Evolutionary conservation across 2,329 filamentous ascomycete genomes (phyloP).

Genomic region (Stylonectria norvegica): DNA sequence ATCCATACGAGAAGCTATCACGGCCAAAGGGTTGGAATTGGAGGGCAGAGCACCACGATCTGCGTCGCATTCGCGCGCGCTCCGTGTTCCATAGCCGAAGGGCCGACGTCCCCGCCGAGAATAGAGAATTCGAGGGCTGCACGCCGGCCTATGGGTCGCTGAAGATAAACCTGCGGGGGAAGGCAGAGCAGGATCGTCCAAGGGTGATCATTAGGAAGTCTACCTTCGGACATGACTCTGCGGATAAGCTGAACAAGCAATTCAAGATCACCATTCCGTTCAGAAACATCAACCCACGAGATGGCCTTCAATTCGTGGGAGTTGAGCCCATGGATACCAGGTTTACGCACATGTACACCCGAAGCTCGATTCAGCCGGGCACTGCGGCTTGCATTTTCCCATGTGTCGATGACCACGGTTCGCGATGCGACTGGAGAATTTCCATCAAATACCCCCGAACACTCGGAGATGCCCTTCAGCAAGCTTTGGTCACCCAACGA

Average conservation of each 20-base stretch:
- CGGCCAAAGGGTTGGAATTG: constrained; percentile 60
- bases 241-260: constrained; percentile 43
- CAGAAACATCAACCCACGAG: constrained; percentile 67
- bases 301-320: constrained; percentile 90
- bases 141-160: constrained; percentile 55
- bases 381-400: constrained; percentile 85
- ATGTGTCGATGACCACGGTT: constrained; percentile 81
- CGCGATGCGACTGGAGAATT: constrained; percentile 82
- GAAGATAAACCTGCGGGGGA: constrained; percentile 42
- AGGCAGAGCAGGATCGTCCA: constrained; percentile 38
- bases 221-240: constrained; percentile 29
- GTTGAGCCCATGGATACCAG: constrained; percentile 73
- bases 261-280: constrained; percentile 68
- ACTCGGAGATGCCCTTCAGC: constrained; percentile 69
- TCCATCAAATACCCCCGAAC: constrained; percentile 83
- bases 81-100: constrained; percentile 50
- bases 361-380: constrained; percentile 73
- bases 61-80: constrained; percentile 65
- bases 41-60: constrained; percentile 70
- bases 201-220: constrained; percentile 46
- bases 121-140: constrained; percentile 53
- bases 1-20: constrained; percentile 65
- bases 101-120: constrained; percentile 52
- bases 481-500: constrained; percentile 42
- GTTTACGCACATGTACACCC: constrained; percentile 90